Evolutionary conservation across 2,329 filamentous ascomycete genomes (phyloP).

Genomic region (Xylaria sp.): DNA sequence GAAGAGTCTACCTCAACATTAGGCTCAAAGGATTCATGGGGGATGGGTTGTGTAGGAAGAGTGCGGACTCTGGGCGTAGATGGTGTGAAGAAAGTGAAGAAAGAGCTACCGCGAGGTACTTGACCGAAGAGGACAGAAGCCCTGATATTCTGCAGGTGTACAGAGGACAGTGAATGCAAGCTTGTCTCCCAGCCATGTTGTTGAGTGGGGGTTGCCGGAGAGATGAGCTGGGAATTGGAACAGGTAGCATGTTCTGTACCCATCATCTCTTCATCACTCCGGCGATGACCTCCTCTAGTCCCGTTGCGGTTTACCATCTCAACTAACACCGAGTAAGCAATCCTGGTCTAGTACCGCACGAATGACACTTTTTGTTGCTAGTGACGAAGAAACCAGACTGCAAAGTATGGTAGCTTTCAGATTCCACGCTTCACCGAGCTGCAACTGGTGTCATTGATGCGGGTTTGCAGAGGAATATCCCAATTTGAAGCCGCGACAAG

Average conservation of each 20-base stretch:
- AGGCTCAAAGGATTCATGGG: background rate
- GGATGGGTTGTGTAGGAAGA: background rate
- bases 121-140: background rate
- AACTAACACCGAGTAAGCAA: background rate
- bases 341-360: background rate
- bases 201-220: background rate
- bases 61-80: background rate
- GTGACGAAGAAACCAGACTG: background rate
- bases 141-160: background rate
- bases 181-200: background rate
- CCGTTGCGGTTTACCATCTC: background rate
- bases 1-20: background rate
- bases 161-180: background rate
- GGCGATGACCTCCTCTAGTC: background rate
- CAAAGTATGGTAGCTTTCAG: background rate
- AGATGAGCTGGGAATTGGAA: background rate
- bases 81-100: background rate
- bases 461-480: background rate
- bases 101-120: background rate
- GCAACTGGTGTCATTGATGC: background rate
- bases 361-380: background rate
- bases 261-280: background rate
- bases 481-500: background rate
- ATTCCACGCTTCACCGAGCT: background rate
- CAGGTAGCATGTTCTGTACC: background rate